Percentiles rank a stretch among this genome's conserved stretches.
Evolutionary conservation across 495 filamentous ascomycete genomes (phyloP).

Genomic region (Xylaria flabelliformis): DNA sequence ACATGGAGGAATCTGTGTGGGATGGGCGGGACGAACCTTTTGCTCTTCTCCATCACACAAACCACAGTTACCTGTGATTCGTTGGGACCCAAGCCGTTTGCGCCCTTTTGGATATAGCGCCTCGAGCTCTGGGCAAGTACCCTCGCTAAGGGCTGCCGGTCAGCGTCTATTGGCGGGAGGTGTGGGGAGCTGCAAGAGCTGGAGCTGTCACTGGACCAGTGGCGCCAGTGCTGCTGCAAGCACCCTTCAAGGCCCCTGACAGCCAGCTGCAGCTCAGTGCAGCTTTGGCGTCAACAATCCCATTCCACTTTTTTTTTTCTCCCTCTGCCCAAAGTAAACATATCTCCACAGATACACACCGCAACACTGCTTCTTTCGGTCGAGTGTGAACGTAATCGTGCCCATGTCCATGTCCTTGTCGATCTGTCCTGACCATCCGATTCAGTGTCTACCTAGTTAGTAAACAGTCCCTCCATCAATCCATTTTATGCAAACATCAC

Average conservation of each 20-base stretch:
- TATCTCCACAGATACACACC: constrained; percentile 16
- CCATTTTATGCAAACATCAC: constrained; percentile 19
- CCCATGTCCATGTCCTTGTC: constrained; percentile 7
- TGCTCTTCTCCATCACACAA: not conserved
- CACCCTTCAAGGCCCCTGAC: not conserved
- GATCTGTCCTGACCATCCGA: constrained; percentile 15
- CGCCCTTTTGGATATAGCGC: not conserved
- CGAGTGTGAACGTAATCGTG: constrained; percentile 18
- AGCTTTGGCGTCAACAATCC: constrained; percentile 17
- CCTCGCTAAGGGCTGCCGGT: not conserved
- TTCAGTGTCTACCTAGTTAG: not conserved
- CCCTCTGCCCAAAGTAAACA: constrained; percentile 20
- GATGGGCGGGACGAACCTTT: constrained; percentile 19
- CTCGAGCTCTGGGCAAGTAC: not conserved
- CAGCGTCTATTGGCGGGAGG: not conserved
- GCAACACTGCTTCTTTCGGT: constrained; percentile 18
- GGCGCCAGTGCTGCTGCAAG: constrained; percentile 1
- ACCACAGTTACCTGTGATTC: not conserved
- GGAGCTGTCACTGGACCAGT: constrained; percentile 23
- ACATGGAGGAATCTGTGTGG: not conserved
- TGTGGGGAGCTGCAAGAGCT: constrained; percentile 13
- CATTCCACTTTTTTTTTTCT: constrained; percentile 19
- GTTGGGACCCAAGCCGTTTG: not conserved
- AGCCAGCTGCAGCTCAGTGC: not conserved
- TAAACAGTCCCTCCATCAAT: not conserved